Evolutionary conservation across 2,329 filamentous ascomycete species (phyloP), one percentile per base, ranked within the genome.

Genomic region (Fusarium sp.): DNA sequence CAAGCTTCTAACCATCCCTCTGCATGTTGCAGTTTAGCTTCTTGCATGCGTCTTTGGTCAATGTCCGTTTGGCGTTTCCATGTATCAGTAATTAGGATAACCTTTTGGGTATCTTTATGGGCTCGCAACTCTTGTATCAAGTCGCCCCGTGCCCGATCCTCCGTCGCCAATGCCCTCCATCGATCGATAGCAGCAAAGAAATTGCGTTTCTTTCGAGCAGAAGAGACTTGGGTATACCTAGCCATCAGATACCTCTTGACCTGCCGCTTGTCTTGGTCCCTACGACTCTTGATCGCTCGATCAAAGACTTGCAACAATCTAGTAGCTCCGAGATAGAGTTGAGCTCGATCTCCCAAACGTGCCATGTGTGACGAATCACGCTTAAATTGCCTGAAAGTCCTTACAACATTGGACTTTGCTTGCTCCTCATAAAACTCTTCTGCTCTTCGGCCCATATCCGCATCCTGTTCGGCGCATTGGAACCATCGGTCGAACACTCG

Each of bases 151-250:
- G 67, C 68, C 10, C 58, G 56, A 13, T 70, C 59, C 18, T 59
- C 60, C 9, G 40, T 46, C 5, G 76, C 62, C 50, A 73, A 49
- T n/a, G 58, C 65, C 43, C 69, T 77, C 82, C 82, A 83, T 53
- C 50, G 73, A 54, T 80, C 77, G 37, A 83, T 69, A 19, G 79
- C 79, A 16, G 60, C 38, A 47, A 80, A 80, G 63, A 82, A 82
- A 35, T 78, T 80, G 44, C 80, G 75, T 35, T 77, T 80, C 54
- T 79, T 82, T 52, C 78, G 74, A 21, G 69, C 73, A 8, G 81
- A 79, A 9, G 80, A 83, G 30, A 78, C 75, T 64, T 82, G 75
- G 6, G 81, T 81, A 60, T 82, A 83, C 63, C 79, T 79, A 61
- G 74, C 74, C 80, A 80, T 82, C 19, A 83, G 74, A 66, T 81